Percentiles rank a stretch among this genome's conserved stretches.
Conservation (phyloP, 2,329 filamentous ascomycete genomes). For the Sporothrix schenckii region DNA sequence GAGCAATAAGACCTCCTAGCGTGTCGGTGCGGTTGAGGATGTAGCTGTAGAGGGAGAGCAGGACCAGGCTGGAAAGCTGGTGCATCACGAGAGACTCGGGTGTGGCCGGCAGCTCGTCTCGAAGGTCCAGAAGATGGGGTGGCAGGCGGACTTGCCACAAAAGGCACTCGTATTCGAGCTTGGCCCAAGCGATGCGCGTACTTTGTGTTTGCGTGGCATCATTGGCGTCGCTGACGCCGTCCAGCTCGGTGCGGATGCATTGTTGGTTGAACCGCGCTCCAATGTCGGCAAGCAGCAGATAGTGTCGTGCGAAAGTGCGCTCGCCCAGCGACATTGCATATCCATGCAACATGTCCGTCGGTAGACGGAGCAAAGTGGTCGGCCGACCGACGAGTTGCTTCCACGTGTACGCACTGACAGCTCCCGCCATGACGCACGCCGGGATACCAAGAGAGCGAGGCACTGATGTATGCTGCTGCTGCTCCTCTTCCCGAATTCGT, state of each 20-base stretch:
- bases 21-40: not conserved
- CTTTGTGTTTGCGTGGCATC: not conserved
- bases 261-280: slow-evolving; percentile 16
- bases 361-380: not conserved
- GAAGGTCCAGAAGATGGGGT: slow-evolving; percentile 26
- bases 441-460: not conserved
- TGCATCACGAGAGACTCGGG: slow-evolving; percentile 25
- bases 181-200: slow-evolving; percentile 15
- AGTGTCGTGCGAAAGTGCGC: slow-evolving; percentile 19
- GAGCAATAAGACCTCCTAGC: not conserved
- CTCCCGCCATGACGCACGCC: slow-evolving; percentile 6
- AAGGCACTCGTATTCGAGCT: slow-evolving; percentile 30
- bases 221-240: not conserved
- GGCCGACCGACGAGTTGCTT: not conserved
- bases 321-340: slow-evolving; percentile 11
- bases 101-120: slow-evolving; percentile 29
- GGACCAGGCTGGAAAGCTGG: slow-evolving; percentile 19
- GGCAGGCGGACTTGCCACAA: slow-evolving; percentile 27
- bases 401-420: slow-evolving; percentile 22
- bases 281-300: slow-evolving; percentile 17
- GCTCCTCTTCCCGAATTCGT: not conserved
- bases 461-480: not conserved
- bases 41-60: slow-evolving; percentile 25
- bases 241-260: not conserved
- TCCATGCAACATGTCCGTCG: not conserved